These are phyloP conservation scores for Ulota crispa DNA, from an alignment of 225 moss, liverwort and hornwort species.

Conservation along the genomic window DNA sequence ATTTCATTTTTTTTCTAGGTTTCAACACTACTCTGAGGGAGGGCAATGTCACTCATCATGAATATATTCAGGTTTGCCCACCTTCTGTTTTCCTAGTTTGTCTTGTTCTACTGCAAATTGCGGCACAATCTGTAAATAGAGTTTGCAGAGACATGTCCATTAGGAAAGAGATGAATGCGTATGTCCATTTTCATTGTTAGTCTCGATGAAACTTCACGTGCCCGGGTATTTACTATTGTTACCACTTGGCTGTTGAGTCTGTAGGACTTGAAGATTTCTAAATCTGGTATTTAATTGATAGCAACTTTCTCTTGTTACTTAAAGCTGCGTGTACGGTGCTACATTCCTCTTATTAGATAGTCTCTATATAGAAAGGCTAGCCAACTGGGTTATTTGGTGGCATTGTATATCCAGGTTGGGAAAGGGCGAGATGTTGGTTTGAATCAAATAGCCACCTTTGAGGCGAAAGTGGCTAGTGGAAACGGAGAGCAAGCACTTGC, in stretches of 20 bases:
- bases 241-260: not conserved
- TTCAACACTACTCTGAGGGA: conserved; percentile 94
- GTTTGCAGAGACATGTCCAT: not conserved
- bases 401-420: conserved; percentile 63
- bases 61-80: conserved; percentile 86
- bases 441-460: conserved; percentile 96
- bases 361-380: not conserved
- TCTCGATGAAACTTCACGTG: not conserved
- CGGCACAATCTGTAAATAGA: not conserved
- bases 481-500: conserved; percentile 96
- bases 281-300: not conserved
- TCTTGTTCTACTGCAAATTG: not conserved
- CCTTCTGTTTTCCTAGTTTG: conserved; percentile 9
- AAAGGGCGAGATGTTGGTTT: conserved; percentile 99
- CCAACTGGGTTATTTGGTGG: conserved; percentile 20
- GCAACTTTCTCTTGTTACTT: not conserved
- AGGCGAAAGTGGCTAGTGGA: conserved; percentile 97
- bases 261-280: not conserved
- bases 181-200: not conserved
- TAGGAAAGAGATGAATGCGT: not conserved
- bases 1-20: conserved; percentile 47
- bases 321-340: not conserved
- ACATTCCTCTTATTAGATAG: not conserved
- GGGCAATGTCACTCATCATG: conserved; percentile 97
- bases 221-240: not conserved